Evolutionary conservation across 345 rosid genomes (phyloP).

Genomic region (Limnanthes douglasii): DNA sequence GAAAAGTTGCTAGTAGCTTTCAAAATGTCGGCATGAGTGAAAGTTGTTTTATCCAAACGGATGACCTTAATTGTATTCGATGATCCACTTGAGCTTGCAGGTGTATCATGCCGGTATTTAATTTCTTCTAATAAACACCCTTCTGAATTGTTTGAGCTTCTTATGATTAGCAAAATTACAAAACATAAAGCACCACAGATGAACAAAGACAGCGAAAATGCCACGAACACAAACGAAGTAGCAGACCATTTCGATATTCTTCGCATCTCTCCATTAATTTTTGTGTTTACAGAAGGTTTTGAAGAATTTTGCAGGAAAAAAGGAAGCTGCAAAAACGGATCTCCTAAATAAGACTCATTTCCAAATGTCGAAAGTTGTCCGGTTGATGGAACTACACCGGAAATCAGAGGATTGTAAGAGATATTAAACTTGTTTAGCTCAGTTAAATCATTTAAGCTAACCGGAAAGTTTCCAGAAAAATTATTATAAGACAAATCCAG

Average conservation of each 20-base stretch:
- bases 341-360: constrained; percentile 54
- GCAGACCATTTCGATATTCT: constrained; percentile 16
- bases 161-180: constrained; percentile 24
- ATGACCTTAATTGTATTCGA: constrained; percentile 66
- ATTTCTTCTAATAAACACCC: constrained; percentile 32
- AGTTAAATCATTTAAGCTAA: constrained; percentile 36
- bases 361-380: constrained; percentile 79
- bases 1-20: constrained; percentile 76
- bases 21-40: constrained; percentile 67
- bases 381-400: constrained; percentile 49
- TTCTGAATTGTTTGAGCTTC: constrained; percentile 17
- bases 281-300: background rate
- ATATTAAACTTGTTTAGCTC: constrained; percentile 73
- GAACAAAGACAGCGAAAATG: constrained; percentile 20
- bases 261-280: background rate
- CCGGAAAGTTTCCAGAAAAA: constrained; percentile 65
- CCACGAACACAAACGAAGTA: constrained; percentile 19
- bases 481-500: constrained; percentile 79
- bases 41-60: constrained; percentile 59
- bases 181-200: constrained; percentile 30
- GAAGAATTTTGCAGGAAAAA: constrained; percentile 24
- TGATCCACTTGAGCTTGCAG: constrained; percentile 53
- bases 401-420: constrained; percentile 60
- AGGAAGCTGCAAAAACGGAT: constrained; percentile 47
- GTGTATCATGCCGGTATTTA: constrained; percentile 30